Conservation (phyloP, 306 rosid species). For the Vigna reflexopilosa region DNA sequence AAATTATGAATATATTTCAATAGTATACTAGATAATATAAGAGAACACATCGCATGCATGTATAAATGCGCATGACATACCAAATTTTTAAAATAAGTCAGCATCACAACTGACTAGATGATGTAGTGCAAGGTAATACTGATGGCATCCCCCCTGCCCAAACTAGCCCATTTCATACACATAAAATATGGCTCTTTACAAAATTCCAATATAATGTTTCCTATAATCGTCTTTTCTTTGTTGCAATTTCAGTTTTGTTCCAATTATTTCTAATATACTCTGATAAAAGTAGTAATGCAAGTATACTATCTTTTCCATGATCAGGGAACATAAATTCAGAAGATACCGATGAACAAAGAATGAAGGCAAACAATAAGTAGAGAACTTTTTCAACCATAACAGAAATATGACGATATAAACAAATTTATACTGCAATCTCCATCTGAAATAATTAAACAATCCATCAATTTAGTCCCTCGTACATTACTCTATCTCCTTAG, state of each 20-base stretch:
- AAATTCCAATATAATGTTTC: background rate
- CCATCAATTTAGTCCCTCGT: background rate
- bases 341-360: background rate
- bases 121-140: background rate
- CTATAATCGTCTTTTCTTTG: background rate
- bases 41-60: background rate
- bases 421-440: background rate
- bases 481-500: background rate
- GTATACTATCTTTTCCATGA: background rate
- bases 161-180: conserved; percentile 22
- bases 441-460: background rate
- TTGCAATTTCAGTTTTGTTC: background rate
- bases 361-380: background rate
- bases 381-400: background rate
- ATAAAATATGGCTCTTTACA: background rate
- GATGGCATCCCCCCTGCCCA: background rate
- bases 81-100: background rate
- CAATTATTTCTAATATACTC: background rate
- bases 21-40: background rate
- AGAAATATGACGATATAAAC: background rate
- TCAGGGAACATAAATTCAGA: background rate
- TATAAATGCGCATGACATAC: background rate
- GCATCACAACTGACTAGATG: background rate
- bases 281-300: background rate
- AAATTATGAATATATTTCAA: background rate